Base-by-base conservation (phyloP, 2,329 filamentous ascomycete species). In the Penicillium sp. region DNA sequence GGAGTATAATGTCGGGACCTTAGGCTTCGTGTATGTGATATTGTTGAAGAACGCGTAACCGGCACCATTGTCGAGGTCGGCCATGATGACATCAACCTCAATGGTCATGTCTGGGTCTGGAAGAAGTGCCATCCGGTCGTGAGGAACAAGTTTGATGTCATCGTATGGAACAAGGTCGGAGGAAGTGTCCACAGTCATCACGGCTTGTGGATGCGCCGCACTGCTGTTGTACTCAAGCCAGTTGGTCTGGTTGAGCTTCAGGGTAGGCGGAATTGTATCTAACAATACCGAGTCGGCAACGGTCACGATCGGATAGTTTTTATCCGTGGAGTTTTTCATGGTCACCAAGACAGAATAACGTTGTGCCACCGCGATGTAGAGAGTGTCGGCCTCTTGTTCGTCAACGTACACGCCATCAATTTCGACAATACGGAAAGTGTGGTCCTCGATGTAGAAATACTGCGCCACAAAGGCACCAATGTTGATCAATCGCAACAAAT, bases 401-500 rank as follows among this genome's bases (percentile, higher is more conserved):
- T 90, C 80, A 0, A 82, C 86, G 63, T 89, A 91, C 11, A 90
- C 80, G 7, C 89, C 89, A 68, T 91, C 89, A 1, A 91, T 84
- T 71, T 91, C 89, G 33, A 91, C 82, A 54, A 91, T 86, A 27
- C 79, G 82, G 75, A 91, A 85, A 31, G 83, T 87, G 54, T 82
- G 79, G 43, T 71, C 76, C 58, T 81, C 78, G 45, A 82, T 78
- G 49, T 74, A 79, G 57, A 84, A 74, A 56, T 80, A 80, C 61
- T 82, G 81, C 22, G 72, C 75, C 1, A 78, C 79, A 72, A 93
- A 92, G 10, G 89, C 89, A 16, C 86, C 89, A 14, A 91, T 86
- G 65, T 92, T 93, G 68, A 90, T 80, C 63, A 92, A 76, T 27
- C 87, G 87, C 65, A 93, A 80, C n/a, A 91, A 76, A 57, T 93